Percentiles rank a stretch among this genome's conserved stretches.
Conservation (phyloP, 805 yeast species). For the Candida tammaniensis region DNA sequence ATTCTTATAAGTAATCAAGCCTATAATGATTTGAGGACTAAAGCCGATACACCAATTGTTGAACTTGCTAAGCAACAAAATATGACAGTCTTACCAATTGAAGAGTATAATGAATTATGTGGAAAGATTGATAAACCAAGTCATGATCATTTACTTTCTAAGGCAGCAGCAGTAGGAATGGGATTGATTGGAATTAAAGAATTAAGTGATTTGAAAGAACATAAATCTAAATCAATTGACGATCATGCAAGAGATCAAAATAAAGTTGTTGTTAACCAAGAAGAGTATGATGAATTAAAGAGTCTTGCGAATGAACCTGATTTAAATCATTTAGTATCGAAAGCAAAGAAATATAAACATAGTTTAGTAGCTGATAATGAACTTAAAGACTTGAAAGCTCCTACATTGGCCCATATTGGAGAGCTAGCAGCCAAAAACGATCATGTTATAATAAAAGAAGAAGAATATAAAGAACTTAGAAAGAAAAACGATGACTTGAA, state of each 20-base stretch:
- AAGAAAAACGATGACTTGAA: not conserved
- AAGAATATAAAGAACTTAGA: not conserved
- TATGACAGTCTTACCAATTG: constrained; percentile 13
- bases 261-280: constrained; percentile 14
- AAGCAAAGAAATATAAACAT: constrained; percentile 14
- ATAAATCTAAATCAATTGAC: constrained; percentile 10
- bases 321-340: constrained; percentile 18
- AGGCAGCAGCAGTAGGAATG: constrained; percentile 13
- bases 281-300: constrained; percentile 14
- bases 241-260: constrained; percentile 11
- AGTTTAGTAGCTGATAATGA: constrained; percentile 9
- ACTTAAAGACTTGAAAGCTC: constrained; percentile 2
- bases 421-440: constrained; percentile 7
- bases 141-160: constrained; percentile 8
- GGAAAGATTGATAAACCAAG: constrained; percentile 10
- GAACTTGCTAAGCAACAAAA: constrained; percentile 6
- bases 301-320: constrained; percentile 14
- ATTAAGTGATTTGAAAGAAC: constrained; percentile 6
- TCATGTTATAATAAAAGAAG: constrained; percentile 8
- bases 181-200: constrained; percentile 10
- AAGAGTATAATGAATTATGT: constrained; percentile 20
- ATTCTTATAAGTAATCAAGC: constrained; percentile 17
- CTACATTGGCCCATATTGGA: constrained; percentile 13
- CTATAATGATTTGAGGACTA: constrained; percentile 7
- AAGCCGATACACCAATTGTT: constrained; percentile 14